Evolutionary conservation across 2,329 filamentous ascomycete species (phyloP).

Genomic region (Aspergillus sp.): DNA sequence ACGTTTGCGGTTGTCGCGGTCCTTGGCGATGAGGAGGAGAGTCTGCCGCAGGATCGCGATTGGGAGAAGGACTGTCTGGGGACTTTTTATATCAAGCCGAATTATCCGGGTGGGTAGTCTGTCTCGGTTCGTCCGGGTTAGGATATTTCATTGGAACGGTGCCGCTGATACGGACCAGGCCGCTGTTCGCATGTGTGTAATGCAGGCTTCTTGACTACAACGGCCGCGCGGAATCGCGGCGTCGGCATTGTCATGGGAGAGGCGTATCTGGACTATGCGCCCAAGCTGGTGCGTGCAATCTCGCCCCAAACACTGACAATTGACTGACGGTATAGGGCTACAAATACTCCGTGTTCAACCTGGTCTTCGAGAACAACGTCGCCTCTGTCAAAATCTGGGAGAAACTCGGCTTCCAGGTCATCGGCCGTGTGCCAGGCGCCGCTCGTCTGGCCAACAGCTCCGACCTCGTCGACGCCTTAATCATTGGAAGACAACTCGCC

Average conservation of each 20-base stretch:
- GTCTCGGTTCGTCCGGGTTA: neutral
- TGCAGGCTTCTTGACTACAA: constrained; percentile 37
- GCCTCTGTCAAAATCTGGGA: constrained; percentile 41
- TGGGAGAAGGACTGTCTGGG: constrained; percentile 38
- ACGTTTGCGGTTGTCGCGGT: constrained; percentile 37
- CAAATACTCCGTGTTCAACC: constrained; percentile 42
- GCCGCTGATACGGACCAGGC: constrained; percentile 17
- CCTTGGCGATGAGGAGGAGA: constrained; percentile 16
- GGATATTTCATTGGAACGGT: neutral
- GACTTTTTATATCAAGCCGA: constrained; percentile 43
- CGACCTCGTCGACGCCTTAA: constrained; percentile 39
- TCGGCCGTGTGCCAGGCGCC: constrained; percentile 37
- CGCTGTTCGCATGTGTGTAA: constrained; percentile 42
- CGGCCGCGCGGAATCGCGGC: constrained; percentile 31
- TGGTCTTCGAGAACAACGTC: constrained; percentile 41
- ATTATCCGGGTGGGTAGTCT: constrained; percentile 36
- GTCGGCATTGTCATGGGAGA: constrained; percentile 38
- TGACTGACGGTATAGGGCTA: constrained; percentile 30
- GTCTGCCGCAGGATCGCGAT: constrained; percentile 25
- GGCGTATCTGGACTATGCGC: constrained; percentile 37
- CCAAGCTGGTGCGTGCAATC: constrained; percentile 30
- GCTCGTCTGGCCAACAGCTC: constrained; percentile 36
- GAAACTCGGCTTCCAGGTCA: constrained; percentile 35
- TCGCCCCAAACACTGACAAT: neutral
- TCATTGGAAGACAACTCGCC: constrained; percentile 34